phyloP scores from a whole-genome alignment of 2,329 filamentous ascomycete genomes.

The Talaromyces marneffei region DNA sequence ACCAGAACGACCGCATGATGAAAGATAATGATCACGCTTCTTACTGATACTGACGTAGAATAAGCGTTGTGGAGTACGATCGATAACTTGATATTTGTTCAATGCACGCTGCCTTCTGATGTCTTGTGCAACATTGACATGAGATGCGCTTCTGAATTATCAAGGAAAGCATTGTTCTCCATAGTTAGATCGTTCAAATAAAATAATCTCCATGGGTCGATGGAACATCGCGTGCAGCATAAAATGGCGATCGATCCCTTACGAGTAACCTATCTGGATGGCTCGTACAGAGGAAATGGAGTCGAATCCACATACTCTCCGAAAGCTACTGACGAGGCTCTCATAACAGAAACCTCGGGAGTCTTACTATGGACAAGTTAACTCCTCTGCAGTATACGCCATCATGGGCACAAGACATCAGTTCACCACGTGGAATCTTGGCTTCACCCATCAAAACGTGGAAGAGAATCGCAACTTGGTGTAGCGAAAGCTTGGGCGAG shows the following conservation, averaged over 20 bases:
- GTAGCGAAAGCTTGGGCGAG: background rate
- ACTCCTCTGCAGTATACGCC: no score
- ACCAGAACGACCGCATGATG: background rate
- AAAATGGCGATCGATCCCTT: no score
- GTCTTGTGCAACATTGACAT: background rate
- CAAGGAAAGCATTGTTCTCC: no score
- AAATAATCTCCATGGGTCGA: background rate
- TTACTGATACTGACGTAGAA: no score
- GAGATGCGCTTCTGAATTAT: background rate
- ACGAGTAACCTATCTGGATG: no score
- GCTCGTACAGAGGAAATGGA: no score
- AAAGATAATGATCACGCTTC: no score
- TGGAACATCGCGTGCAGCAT: background rate
- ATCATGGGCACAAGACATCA: background rate
- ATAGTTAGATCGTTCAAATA: no score
- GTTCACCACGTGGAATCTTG: background rate
- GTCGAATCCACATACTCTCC: background rate
- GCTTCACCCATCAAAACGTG: background rate
- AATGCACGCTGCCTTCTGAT: background rate
- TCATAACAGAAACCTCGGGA: background rate
- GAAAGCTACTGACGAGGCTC: background rate
- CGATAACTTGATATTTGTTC: background rate
- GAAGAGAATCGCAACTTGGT: background rate
- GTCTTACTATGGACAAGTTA: background rate
- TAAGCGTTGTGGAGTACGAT: background rate